Conservation (phyloP, 192 early-diverging fungal species). For the Gamsiella multidivaricata region DNA sequence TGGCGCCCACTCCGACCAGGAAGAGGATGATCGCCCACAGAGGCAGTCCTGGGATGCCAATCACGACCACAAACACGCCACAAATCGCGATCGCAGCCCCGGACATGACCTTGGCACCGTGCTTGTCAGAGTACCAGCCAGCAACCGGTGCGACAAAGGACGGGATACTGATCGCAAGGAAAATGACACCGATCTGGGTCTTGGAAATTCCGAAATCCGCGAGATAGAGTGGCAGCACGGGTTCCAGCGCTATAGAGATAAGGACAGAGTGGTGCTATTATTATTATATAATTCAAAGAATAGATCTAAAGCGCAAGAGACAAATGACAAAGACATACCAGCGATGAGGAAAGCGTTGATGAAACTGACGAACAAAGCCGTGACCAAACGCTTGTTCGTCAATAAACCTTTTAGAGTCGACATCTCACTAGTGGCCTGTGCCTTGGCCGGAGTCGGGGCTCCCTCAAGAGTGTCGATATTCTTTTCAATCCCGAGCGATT, state of each 20-base stretch:
- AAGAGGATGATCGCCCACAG: conserved; percentile 52
- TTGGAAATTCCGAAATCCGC: conserved; percentile 47
- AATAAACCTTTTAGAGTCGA: conserved; percentile 19
- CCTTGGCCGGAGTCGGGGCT: not conserved
- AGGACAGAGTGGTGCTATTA: conserved; percentile 6
- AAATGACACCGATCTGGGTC: conserved; percentile 52
- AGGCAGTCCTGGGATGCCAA: conserved; percentile 31
- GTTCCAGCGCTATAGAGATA: conserved; percentile 37
- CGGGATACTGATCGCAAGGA: conserved; percentile 53
- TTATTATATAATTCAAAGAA: not conserved
- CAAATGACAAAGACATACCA: conserved; percentile 5
- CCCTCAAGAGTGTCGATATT: not conserved
- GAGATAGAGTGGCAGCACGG: conserved; percentile 53
- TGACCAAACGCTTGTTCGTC: conserved; percentile 32
- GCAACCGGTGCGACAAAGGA: conserved; percentile 49
- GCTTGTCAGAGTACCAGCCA: conserved; percentile 58
- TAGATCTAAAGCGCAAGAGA: not conserved
- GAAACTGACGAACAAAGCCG: conserved; percentile 31
- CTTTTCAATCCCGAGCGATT: not conserved
- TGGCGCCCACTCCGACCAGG: conserved; percentile 44
- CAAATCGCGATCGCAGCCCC: conserved; percentile 20
- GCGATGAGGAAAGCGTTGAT: conserved; percentile 34
- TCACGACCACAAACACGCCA: conserved; percentile 13
- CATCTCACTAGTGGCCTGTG: conserved; percentile 3
- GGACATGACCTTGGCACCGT: conserved; percentile 54